phyloP scores from a whole-genome alignment of 345 rosid genomes.

The Fremontodendron californicum region DNA sequence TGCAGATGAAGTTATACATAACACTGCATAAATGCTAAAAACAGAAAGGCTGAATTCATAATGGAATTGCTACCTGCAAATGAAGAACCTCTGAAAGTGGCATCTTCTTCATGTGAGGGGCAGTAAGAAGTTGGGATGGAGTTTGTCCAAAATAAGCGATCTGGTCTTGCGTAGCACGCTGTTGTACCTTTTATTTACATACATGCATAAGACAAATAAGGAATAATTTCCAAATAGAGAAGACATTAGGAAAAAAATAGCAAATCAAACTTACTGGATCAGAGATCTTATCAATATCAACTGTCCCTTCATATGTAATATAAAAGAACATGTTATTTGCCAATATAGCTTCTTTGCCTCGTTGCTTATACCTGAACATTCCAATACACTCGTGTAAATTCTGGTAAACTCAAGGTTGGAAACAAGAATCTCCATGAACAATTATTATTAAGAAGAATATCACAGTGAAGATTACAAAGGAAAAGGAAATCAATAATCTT shows the following conservation, averaged over 20 bases:
- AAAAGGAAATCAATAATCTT: not conserved
- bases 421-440: not conserved
- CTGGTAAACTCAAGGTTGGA: not conserved
- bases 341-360: slow-evolving; percentile 93
- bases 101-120: slow-evolving; percentile 82
- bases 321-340: slow-evolving; percentile 97
- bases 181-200: slow-evolving; percentile 64
- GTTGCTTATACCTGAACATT: slow-evolving; percentile 79
- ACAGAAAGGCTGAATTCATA: not conserved
- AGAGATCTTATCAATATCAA: slow-evolving; percentile 81
- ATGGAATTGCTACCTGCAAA: slow-evolving; percentile 56
- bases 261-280: slow-evolving; percentile 63
- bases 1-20: not conserved
- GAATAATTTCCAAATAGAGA: slow-evolving; percentile 14
- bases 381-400: slow-evolving; percentile 17
- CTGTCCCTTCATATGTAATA: slow-evolving; percentile 93
- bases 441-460: not conserved
- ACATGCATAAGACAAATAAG: slow-evolving; percentile 14
- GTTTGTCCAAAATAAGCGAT: slow-evolving; percentile 99
- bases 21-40: slow-evolving; percentile 1
- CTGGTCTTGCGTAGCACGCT: slow-evolving; percentile 93
- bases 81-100: slow-evolving; percentile 80
- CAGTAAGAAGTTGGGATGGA: slow-evolving; percentile 88
- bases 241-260: not conserved
- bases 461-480: not conserved